Evolutionary conservation across 2,329 filamentous ascomycete species (phyloP).

Genomic region (Rhynchosporium secalis): DNA sequence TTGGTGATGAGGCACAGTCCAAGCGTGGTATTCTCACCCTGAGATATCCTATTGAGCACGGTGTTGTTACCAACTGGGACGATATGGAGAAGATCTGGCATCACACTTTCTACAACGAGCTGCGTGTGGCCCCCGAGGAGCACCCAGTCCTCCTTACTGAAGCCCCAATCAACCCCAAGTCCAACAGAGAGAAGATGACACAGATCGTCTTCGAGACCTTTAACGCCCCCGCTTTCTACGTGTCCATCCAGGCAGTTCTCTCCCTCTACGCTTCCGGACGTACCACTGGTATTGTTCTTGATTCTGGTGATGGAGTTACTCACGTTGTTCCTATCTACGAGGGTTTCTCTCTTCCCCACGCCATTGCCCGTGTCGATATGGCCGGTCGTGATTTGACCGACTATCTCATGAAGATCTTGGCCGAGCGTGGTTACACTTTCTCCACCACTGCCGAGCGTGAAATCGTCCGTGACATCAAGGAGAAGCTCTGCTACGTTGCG

Average conservation of each 20-base stretch:
- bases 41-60: constrained; percentile 99
- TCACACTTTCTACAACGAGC: constrained; percentile 99
- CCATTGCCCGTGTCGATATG: constrained; percentile 99
- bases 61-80: constrained; percentile 99
- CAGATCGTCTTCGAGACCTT: constrained; percentile 99
- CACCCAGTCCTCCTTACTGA: constrained; percentile 99
- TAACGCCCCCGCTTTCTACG: constrained; percentile 99
- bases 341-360: constrained; percentile 99
- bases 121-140: constrained; percentile 99
- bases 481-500: constrained; percentile 99
- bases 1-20: constrained; percentile 99
- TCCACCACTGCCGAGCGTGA: constrained; percentile 99
- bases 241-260: constrained; percentile 99
- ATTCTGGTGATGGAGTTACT: constrained; percentile 99
- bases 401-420: constrained; percentile 99
- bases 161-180: constrained; percentile 99
- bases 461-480: constrained; percentile 99
- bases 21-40: constrained; percentile 99
- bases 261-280: constrained; percentile 99
- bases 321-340: constrained; percentile 99
- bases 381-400: constrained; percentile 99
- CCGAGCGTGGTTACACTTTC: constrained; percentile 99
- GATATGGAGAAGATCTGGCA: constrained; percentile 99
- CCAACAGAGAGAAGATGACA: constrained; percentile 99
- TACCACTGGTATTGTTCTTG: constrained; percentile 99